These are phyloP conservation scores for Coemansia furcata DNA, from an alignment of 192 early-diverging fungal species.

Conservation along the genomic window DNA sequence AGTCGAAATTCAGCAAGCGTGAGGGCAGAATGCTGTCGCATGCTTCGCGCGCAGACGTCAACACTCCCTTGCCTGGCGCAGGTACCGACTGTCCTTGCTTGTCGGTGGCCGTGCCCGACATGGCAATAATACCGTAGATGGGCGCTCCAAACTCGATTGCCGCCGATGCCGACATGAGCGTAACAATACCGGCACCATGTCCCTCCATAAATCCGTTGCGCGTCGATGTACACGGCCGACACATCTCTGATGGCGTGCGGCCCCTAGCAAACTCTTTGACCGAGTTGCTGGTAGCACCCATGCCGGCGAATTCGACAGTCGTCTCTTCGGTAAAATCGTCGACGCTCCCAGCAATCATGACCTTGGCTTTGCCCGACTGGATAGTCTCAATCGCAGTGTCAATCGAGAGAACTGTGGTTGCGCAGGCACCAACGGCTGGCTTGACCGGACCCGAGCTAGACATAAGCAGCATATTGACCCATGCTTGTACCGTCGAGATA, in stretches of 20 bases:
- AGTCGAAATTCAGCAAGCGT: constrained; percentile 71
- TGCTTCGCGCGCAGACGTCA: constrained; percentile 80
- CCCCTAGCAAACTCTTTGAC: constrained; percentile 82
- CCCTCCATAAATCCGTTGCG: constrained; percentile 92
- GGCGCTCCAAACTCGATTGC: constrained; percentile 89
- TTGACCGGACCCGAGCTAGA: constrained; percentile 90
- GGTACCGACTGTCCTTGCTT: constrained; percentile 93
- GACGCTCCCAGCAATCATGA: constrained; percentile 86
- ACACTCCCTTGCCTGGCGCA: constrained; percentile 88
- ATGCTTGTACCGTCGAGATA: constrained; percentile 27
- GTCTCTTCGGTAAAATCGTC: constrained; percentile 88
- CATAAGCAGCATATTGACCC: constrained; percentile 85
- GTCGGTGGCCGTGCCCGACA: constrained; percentile 86
- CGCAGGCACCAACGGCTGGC: constrained; percentile 77
- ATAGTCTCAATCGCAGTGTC: constrained; percentile 89
- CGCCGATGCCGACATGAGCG: constrained; percentile 80
- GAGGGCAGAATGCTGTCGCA: constrained; percentile 47
- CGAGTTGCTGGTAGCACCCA: constrained; percentile 90
- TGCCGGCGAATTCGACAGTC: constrained; percentile 87
- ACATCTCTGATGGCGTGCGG: constrained; percentile 85
- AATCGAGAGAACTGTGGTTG: constrained; percentile 88
- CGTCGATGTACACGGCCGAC: constrained; percentile 82
- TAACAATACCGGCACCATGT: constrained; percentile 81
- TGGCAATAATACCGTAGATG: constrained; percentile 84
- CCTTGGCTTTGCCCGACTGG: constrained; percentile 82